Evolutionary conservation across 1,284 basidiomycete species (phyloP), one percentile per base, ranked within the genome.

Genomic region (Ustilago vetiveriae): DNA sequence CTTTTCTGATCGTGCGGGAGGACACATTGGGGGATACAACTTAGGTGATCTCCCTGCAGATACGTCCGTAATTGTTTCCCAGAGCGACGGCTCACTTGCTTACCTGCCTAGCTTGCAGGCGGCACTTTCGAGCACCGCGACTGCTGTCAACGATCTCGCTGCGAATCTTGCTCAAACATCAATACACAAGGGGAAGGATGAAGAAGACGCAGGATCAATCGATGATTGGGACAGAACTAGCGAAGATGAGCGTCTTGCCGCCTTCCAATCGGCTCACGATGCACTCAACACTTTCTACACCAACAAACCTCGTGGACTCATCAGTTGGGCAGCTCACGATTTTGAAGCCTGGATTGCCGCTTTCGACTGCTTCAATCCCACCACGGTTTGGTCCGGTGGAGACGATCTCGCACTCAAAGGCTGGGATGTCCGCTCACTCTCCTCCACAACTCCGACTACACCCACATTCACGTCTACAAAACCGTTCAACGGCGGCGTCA

Each of bases 341-440:
- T 90, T 88, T 76, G 96, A 98, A 81, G 91, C 95, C 0, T 99
- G 96, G 96, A 89, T 93, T 42, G 88, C 90, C 0, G 89, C 91
- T 0, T 98, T 92, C 88, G 88, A 97, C 78, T 89, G 90, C 71
- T 94, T 91, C 90, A 60, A 42, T 16, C 44, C 48, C 0, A 52
- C 46, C 9, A 64, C 90, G 14, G 85, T 95, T 3, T 97, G 92
- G 85, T 94, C 92, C 14, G 94, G 95, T 5, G 95, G 96, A 0
- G 96, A 99, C 78, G 96, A 99, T 81, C 85, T 92, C 23, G 89
- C 87, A 64, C 83, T 98, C 74, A 95, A 94, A 82, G 88, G 87
- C 9, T 99, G 96, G 96, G 96, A 99, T 82, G 78, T 83, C 0
- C 84, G 84, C 13, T 50, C 65, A 0, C 47, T 52, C 17, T 35